Evolutionary conservation across 495 filamentous ascomycete species (phyloP).

Genomic region (Trypethelium eluteriae): DNA sequence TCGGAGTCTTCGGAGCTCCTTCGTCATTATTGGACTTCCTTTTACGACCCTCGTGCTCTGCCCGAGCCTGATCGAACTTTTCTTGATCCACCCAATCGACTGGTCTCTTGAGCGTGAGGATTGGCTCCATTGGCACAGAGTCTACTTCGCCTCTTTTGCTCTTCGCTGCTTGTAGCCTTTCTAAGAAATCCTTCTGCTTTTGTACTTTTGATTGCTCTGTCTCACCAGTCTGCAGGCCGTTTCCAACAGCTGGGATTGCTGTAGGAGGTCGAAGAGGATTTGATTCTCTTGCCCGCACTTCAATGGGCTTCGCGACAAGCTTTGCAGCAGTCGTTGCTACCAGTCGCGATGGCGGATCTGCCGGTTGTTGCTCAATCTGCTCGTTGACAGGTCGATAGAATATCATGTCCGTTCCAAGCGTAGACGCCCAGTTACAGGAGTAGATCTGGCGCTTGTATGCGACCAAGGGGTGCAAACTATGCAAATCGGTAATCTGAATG

Average conservation of each 20-base stretch:
- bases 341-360: conserved; percentile 17
- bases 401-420: conserved; percentile 72
- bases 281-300: not conserved
- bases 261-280: not conserved
- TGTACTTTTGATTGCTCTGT: not conserved
- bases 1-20: not conserved
- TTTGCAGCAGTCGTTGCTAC: conserved; percentile 16
- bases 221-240: not conserved
- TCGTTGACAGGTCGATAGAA: conserved; percentile 35
- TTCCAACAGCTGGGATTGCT: conserved; percentile 2
- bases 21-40: not conserved
- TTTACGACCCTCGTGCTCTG: not conserved
- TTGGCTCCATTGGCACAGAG: conserved; percentile 15
- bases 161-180: conserved; percentile 38
- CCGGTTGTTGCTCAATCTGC: conserved; percentile 6
- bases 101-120: not conserved
- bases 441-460: conserved; percentile 68
- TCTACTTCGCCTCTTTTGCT: conserved; percentile 48
- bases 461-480: conserved; percentile 61
- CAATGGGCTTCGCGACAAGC: conserved; percentile 21
- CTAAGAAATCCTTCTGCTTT: conserved; percentile 22
- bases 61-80: not conserved
- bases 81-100: conserved; percentile 7
- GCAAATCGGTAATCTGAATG: conserved; percentile 76
- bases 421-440: conserved; percentile 66